phyloP scores from a whole-genome alignment of 441 rosid genomes.

The Gossypium laxum region DNA sequence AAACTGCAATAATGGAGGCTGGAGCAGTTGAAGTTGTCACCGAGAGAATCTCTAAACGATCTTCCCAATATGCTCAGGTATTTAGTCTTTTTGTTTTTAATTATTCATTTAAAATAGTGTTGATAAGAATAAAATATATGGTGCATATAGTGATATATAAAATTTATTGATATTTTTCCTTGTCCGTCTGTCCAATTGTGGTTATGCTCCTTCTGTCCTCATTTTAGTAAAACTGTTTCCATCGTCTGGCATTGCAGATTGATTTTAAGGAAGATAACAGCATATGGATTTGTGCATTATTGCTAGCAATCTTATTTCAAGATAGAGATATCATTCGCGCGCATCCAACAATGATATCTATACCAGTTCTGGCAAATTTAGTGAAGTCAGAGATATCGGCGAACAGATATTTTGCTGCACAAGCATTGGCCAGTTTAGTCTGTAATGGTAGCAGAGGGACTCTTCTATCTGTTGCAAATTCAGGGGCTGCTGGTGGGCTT shows the following conservation, averaged over 20 bases:
- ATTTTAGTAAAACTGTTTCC: conserved; percentile 19
- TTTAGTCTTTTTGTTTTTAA: conserved; percentile 3
- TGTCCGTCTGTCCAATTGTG: not conserved
- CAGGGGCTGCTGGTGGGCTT: conserved; percentile 90
- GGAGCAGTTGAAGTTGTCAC: conserved; percentile 86
- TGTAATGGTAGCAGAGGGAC: conserved; percentile 99
- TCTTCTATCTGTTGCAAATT: conserved; percentile 90
- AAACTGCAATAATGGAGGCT: conserved; percentile 76
- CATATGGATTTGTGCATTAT: conserved; percentile 88
- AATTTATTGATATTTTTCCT: conserved; percentile 13
- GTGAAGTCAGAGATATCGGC: conserved; percentile 85
- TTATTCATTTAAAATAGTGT: not conserved
- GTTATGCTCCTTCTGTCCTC: not conserved
- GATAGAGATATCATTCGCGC: conserved; percentile 93
- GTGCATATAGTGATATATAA: not conserved
- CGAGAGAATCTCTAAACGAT: conserved; percentile 56
- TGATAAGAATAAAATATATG: not conserved
- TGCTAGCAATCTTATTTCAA: conserved; percentile 85
- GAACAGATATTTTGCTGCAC: conserved; percentile 92
- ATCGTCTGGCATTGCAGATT: conserved; percentile 41
- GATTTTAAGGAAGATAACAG: conserved; percentile 77
- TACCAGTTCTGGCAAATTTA: conserved; percentile 80
- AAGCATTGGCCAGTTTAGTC: conserved; percentile 83
- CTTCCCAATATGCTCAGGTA: conserved; percentile 73
- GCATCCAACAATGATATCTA: conserved; percentile 76